Evolutionary conservation across 768 basidiomycete species (phyloP).

Genomic region (Calocera viscosa): DNA sequence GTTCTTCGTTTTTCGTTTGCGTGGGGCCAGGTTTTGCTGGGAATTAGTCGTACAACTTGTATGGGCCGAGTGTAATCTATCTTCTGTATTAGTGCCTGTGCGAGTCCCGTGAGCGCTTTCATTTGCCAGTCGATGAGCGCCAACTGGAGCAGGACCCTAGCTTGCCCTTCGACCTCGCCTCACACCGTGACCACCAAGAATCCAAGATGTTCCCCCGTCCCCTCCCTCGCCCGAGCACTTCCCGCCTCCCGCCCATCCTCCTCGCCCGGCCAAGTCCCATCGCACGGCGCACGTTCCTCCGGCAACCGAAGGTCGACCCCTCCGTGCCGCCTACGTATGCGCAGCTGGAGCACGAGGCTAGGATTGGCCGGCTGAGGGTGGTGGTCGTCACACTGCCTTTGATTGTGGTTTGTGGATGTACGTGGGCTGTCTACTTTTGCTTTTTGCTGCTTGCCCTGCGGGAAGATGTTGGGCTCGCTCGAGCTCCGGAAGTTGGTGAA

Average conservation of each 20-base stretch:
- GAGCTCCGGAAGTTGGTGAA: no score
- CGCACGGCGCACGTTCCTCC: background rate
- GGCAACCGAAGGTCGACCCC: background rate
- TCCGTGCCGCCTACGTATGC: background rate
- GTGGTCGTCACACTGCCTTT: background rate
- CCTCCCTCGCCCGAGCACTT: background rate
- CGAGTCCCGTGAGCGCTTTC: no score
- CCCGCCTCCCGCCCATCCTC: background rate
- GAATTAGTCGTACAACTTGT: background rate
- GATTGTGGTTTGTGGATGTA: constrained; percentile 1
- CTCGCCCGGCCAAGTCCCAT: background rate
- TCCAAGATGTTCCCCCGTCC: no score
- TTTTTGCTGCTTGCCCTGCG: background rate
- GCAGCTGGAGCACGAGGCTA: background rate
- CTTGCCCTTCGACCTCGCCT: no score
- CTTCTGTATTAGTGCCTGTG: background rate
- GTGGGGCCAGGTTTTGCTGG: no score
- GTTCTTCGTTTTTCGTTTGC: no score
- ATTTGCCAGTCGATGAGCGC: no score
- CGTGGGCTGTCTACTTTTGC: background rate
- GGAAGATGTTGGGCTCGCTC: background rate
- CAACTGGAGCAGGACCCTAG: background rate
- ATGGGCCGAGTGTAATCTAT: background rate
- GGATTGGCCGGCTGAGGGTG: background rate
- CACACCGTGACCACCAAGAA: no score